Base-by-base conservation (phyloP, 805 yeast genomes). In the Kazachstania africana region DNA sequence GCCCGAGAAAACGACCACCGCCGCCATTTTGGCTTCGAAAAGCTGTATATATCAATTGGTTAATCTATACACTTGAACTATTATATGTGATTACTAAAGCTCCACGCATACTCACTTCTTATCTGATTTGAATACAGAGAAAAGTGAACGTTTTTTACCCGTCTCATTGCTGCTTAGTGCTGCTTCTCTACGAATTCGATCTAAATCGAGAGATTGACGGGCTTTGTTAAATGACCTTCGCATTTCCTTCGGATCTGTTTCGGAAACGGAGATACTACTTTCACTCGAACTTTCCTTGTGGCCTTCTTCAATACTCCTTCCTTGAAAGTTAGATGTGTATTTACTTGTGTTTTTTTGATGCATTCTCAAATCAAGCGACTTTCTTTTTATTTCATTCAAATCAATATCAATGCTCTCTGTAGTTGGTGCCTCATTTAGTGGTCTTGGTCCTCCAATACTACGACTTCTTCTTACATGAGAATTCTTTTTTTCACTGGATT, bases 161-260 rank as follows among this genome's bases (percentile, higher is more conserved):
- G 31, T 25, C 6, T 45, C 48, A 14, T 35, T 32, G 16, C 23
- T 33, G 16, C 34, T 37, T 8, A 39, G 16, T 10, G 39, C 20
- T 12, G 43, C 41, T 29, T 51, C 57, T 15, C 47, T 44, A 32
- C 50, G 46, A 5, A 43, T 26, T 29, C 41, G 36, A 26, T 52
- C 57, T 27, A 50, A 29, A 27, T 52, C 57, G 9, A 52, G 35
- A 3, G 57, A 52, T 26, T 48, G 50, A n/a, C 56, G 44, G 2
- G 48, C 49, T 26, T 38, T 44, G 6, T 48, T 38, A 28, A 48
- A 39, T 1, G 52, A 43, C 24, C 40, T 47, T n/a, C n/a, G n/a
- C n/a, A n/a, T n/a, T n/a, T n/a, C n/a, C n/a, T n/a, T n/a, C 22
- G 10, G 22, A 19, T 19, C 22, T 6, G 6, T 19, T 19, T 19